Conservation (phyloP, 1,284 basidiomycete species). For the Meripilus lineatus region DNA sequence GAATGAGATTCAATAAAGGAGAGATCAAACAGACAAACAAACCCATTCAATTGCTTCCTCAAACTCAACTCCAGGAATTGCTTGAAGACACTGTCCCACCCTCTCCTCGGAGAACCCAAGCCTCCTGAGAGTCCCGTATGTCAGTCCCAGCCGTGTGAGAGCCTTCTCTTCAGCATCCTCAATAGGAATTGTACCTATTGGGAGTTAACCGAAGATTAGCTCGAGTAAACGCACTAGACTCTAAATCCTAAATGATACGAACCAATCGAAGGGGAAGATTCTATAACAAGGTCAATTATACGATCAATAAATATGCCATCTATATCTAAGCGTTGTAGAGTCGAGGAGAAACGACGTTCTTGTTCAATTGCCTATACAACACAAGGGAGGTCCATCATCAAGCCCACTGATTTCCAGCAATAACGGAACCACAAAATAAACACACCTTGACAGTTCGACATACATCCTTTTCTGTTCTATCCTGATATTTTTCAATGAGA, state of each 20-base stretch:
- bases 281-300: constrained; percentile 49
- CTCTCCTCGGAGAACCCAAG: constrained; percentile 77
- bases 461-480: constrained; percentile 88
- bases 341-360: constrained; percentile 74
- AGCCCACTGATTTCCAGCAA: constrained; percentile 3
- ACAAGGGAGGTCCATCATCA: neutral
- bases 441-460: constrained; percentile 56
- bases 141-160: constrained; percentile 67
- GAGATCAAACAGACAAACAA: constrained; percentile 21
- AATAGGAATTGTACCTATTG: constrained; percentile 32
- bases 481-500: constrained; percentile 80
- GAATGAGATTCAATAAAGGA: constrained; percentile 1
- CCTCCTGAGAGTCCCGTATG: constrained; percentile 79
- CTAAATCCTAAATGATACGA: neutral
- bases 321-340: constrained; percentile 62
- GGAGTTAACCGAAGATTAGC: constrained; percentile 3
- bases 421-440: constrained; percentile 4
- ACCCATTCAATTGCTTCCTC: constrained; percentile 96
- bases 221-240: neutral
- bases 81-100: constrained; percentile 65
- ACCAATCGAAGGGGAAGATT: neutral
- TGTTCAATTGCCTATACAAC: constrained; percentile 71
- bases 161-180: constrained; percentile 69
- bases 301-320: constrained; percentile 56
- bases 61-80: constrained; percentile 66